Evolutionary conservation across 768 basidiomycete species (phyloP).

Genomic region (Tylopilus intermedius): DNA sequence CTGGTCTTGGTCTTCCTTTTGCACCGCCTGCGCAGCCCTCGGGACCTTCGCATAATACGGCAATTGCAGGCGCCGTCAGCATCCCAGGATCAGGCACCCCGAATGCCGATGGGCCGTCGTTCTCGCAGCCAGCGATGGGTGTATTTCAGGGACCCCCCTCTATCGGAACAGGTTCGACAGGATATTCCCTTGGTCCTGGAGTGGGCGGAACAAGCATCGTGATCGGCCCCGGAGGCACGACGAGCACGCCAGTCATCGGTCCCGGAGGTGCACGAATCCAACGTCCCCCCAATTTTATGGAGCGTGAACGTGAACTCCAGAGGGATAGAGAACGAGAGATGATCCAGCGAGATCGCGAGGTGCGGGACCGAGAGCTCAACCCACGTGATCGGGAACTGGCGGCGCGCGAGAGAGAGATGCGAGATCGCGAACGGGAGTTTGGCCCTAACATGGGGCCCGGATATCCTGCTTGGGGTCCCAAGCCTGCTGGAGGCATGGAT

Average conservation of each 20-base stretch:
- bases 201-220: slow-evolving; percentile 19
- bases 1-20: background rate
- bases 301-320: slow-evolving; percentile 24
- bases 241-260: slow-evolving; percentile 14
- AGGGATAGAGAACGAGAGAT: slow-evolving; percentile 26
- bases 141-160: slow-evolving; percentile 24
- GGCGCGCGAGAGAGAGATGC: slow-evolving; percentile 23
- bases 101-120: slow-evolving; percentile 14
- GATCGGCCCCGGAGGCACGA: slow-evolving; percentile 23
- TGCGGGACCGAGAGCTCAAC: slow-evolving; percentile 19
- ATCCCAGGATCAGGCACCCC: slow-evolving; percentile 10
- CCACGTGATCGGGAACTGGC: slow-evolving; percentile 22
- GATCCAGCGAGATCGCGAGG: slow-evolving; percentile 27
- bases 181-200: slow-evolving; percentile 22
- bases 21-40: slow-evolving; percentile 1
- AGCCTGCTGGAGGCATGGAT: slow-evolving; percentile 28
- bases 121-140: slow-evolving; percentile 27
- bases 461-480: slow-evolving; percentile 31
- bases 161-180: slow-evolving; percentile 14
- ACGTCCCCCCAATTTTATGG: slow-evolving; percentile 30
- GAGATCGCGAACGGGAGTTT: slow-evolving; percentile 24
- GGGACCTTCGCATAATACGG: slow-evolving; percentile 10
- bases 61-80: slow-evolving; percentile 4
- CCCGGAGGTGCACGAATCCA: slow-evolving; percentile 20
- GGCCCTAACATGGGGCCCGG: slow-evolving; percentile 21